These are phyloP conservation scores for Teratosphaeria zuluensis DNA, from an alignment of 2,329 filamentous ascomycete species.

Conservation along the genomic window DNA sequence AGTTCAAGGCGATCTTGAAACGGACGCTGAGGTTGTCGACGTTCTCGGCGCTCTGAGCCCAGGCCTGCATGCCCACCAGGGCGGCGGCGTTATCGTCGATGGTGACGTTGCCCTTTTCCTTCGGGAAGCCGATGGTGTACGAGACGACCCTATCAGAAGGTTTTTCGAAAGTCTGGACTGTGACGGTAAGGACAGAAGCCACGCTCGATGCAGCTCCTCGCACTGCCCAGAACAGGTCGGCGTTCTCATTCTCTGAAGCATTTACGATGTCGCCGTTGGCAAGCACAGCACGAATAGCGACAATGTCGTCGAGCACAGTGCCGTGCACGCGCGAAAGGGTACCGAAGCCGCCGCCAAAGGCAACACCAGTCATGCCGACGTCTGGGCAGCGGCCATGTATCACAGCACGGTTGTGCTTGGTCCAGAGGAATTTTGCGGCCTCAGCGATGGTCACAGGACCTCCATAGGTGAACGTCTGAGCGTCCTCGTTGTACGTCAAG, in stretches of 20 bases:
- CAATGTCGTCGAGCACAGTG: slow-evolving; percentile 43
- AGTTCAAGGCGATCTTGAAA: neutral
- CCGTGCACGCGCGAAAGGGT: slow-evolving; percentile 47
- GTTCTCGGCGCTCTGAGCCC: neutral
- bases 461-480: slow-evolving; percentile 18
- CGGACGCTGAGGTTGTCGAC: neutral
- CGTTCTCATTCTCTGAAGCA: slow-evolving; percentile 35
- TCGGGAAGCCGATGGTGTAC: neutral
- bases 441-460: slow-evolving; percentile 29
- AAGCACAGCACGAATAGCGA: slow-evolving; percentile 30
- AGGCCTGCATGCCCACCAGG: neutral
- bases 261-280: slow-evolving; percentile 31
- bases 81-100: neutral
- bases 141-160: neutral
- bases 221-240: slow-evolving; percentile 42
- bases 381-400: slow-evolving; percentile 55
- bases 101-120: neutral
- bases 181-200: neutral
- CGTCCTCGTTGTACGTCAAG: slow-evolving; percentile 39
- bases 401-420: slow-evolving; percentile 44
- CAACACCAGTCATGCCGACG: slow-evolving; percentile 51
- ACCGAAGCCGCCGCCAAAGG: slow-evolving; percentile 29
- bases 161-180: neutral
- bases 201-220: slow-evolving; percentile 25
- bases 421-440: slow-evolving; percentile 29